These are phyloP conservation scores for Cornus controversa DNA, from an alignment of 148 eudicot species.

Conservation along the genomic window DNA sequence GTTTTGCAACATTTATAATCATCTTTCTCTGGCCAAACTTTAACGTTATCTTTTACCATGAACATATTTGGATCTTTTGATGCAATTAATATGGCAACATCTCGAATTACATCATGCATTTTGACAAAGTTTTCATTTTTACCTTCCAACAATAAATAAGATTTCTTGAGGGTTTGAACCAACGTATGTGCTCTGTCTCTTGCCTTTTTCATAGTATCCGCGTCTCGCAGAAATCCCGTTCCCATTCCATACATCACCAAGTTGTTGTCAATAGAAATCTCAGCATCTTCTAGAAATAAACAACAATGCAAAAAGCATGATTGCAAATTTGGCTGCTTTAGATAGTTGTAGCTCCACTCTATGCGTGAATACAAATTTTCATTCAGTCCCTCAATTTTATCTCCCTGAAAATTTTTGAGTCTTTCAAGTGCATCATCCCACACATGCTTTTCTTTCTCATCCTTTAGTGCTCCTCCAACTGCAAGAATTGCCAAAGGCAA, in stretches of 20 bases:
- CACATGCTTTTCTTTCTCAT: neutral
- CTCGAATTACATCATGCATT: constrained; percentile 27
- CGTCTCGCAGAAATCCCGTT: neutral
- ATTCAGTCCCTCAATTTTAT: neutral
- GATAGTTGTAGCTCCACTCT: neutral
- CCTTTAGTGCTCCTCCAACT: constrained; percentile 9
- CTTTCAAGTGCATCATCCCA: constrained; percentile 4
- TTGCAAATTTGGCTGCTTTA: neutral
- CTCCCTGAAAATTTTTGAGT: neutral
- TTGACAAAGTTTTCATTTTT: neutral
- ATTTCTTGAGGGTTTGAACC: neutral
- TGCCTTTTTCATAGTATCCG: neutral
- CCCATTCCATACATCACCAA: neutral
- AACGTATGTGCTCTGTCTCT: neutral
- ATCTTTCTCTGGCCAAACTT: neutral
- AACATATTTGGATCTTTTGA: neutral
- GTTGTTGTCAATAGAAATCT: neutral
- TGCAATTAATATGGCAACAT: constrained; percentile 10
- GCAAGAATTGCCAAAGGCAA: constrained; percentile 14
- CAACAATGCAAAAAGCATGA: constrained; percentile 15
- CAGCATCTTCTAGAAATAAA: constrained; percentile 9
- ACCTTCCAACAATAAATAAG: constrained; percentile 10
- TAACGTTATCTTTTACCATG: neutral
- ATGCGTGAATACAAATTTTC: neutral
- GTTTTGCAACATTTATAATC: neutral